Evolutionary conservation across 2,329 filamentous ascomycete species (phyloP).

Genomic region (Talaromyces sp.): DNA sequence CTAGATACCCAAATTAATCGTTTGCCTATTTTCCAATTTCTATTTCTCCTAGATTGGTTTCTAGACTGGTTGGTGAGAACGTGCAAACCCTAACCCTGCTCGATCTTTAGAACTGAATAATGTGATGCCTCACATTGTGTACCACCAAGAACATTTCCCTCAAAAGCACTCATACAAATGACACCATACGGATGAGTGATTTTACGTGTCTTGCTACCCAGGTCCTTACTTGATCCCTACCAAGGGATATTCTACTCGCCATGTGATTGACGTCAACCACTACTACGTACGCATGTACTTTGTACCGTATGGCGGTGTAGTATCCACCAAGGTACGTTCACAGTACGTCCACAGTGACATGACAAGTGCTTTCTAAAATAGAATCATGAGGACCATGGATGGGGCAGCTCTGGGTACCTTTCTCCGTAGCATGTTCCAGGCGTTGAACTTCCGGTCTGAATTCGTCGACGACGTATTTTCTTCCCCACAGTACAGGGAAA

Average conservation of each 20-base stretch:
- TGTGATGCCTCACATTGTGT: constrained; percentile 7
- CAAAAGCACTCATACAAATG: not conserved
- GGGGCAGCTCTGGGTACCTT: not conserved
- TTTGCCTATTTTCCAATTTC: not conserved
- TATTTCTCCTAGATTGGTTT: not conserved
- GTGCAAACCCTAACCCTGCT: constrained; percentile 3
- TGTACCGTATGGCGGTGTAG: not conserved
- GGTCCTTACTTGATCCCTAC: not conserved
- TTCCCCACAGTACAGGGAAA: not conserved
- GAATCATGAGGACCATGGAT: not conserved
- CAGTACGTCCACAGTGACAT: not conserved
- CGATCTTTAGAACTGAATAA: not conserved
- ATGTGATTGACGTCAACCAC: constrained; percentile 13
- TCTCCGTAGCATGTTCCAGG: not conserved
- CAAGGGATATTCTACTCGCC: not conserved
- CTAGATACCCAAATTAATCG: constrained; percentile 6
- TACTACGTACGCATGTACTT: not conserved
- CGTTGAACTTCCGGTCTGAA: not conserved
- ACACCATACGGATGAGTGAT: not conserved
- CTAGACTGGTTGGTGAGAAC: not conserved
- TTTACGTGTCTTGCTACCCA: not conserved
- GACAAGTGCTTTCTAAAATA: constrained; percentile 2
- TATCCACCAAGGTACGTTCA: not conserved
- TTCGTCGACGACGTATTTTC: not conserved
- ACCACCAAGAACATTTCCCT: not conserved